Base-by-base conservation (phyloP, 1,284 basidiomycete species). In the Trametes sp. region DNA sequence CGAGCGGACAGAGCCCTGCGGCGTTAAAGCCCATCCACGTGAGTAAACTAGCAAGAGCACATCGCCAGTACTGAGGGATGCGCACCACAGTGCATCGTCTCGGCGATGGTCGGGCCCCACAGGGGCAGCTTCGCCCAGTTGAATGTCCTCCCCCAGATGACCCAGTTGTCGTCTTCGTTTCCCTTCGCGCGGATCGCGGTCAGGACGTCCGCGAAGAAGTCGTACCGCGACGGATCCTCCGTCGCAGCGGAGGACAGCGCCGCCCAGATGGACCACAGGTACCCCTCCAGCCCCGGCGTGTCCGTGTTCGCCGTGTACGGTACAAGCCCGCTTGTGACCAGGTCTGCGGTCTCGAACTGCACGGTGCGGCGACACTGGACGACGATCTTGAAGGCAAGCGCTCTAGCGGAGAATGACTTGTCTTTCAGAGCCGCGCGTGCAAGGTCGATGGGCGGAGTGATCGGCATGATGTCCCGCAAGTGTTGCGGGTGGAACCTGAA, bases 221-320 rank as follows among this genome's bases (percentile, higher is more conserved):
- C 53, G 23, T 65, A 64, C 38, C 48, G 19, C n/a, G 57, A 48
- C 8, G 45, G 26, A 26, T 68, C 61, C 19, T 59, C 52, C 19
- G 48, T 23, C 1, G 57, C 58, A 21, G 56, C 21, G 1, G 45
- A 14, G 9, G 57, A 2, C 8, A 64, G 36, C 8, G 42, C 35
- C 44, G 24, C n/a, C 68, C 69, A 64, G 38, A 66, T 54, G 19
- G 2, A n/a, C 65, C 62, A 66, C 8, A 66, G 35, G 55, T 67
- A 62, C 16, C 19, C 10, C 42, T 64, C 58, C 10, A 68, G 36
- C 1, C 66, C 60, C 4, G 65, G 63, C 4, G 61, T 65, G 44
- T 65, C 60, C 35, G 16, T 56, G 16, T 41, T 16, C 16, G 28
- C 19, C 2, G 10, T 21, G 21, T 14, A 16, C 48, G 4, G 26